Base-by-base conservation (phyloP, 345 rosid genomes). In the Clarkia xantiana region DNA sequence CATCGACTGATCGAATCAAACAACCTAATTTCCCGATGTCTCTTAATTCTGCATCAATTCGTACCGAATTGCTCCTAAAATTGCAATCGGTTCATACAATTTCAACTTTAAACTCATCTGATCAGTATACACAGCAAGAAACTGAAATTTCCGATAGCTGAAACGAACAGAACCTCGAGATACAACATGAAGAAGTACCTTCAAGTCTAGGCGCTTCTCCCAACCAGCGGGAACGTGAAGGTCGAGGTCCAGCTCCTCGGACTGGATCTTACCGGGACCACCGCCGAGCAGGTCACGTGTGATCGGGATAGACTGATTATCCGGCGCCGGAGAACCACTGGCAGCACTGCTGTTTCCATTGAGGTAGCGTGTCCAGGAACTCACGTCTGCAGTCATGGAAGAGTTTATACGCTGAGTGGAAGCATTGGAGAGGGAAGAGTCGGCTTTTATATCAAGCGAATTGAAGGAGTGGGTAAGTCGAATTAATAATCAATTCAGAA, bases 141-240 rank as follows among this genome's bases (percentile, higher is more conserved):
- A 29, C 0, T 29, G 36, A 29, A 3, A 29, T 29, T 29, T 1
- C 36, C 36, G 36, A 29, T 29, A 4, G 8, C 36, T 29, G 36
- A 29, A 29, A 29, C 36, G 36, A 29, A 29, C 36, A 29, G 36
- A 42, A 7, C 20, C 6, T 7, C 20, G 25, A 18, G 14, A 9
- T 20, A 47, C 8, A 43, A 22, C 14, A 34, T 19, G 12, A 18
- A 12, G 14, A 18, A 42, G 43, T 54, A 91, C 98, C 90, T 78
- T 80, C 62, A 91, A 71, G 40, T 91, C 96, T 18, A 91, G 82
- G 8, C 90, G 84, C 65, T 91, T 91, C 54, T 91, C 98, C 76
- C 76, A 91, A 36, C 98, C 96, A 10, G 43, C 41, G 10, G 98
- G 98, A 14, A 84, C 98, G 60, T 82, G 83, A 46, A 82, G 67